Conservation (phyloP, 1,284 basidiomycete species). For the Sporisorium sorghi region DNA sequence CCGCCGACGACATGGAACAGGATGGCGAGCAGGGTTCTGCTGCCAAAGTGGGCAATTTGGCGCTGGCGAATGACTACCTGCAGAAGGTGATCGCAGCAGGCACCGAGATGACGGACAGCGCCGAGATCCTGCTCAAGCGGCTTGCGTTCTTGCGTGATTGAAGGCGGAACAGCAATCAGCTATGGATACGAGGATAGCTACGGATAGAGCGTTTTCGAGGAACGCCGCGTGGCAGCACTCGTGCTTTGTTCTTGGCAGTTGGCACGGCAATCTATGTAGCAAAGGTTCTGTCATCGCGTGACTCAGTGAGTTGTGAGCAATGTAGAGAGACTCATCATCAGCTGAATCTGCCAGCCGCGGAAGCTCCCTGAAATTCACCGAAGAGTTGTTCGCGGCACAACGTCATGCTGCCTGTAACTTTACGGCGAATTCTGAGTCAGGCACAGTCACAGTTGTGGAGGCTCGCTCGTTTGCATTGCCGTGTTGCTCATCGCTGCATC, state of each 20-base stretch:
- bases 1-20: slow-evolving; percentile 32
- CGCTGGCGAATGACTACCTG: slow-evolving; percentile 63
- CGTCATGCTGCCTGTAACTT: too few species aligned
- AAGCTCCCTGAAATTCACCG: neutral
- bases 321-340: too few species aligned
- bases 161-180: neutral
- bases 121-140: slow-evolving; percentile 64
- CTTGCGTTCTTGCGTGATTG: slow-evolving; percentile 54
- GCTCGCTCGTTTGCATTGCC: neutral
- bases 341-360: too few species aligned
- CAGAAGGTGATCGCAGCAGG: slow-evolving; percentile 65
- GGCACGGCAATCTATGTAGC: too few species aligned
- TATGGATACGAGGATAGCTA: neutral
- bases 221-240: neutral
- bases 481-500: too few species aligned
- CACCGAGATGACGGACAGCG: slow-evolving; percentile 62
- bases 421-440: neutral
- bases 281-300: neutral
- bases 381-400: too few species aligned
- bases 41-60: slow-evolving; percentile 51
- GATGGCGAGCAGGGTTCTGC: slow-evolving; percentile 12
- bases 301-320: neutral
- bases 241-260: too few species aligned
- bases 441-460: slow-evolving; percentile 2
- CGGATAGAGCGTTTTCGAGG: neutral